A percentile compares a stretch with the other conserved stretches of the same genome.
phyloP scores from a whole-genome alignment of 306 rosid genomes.

The Clitoria ternatea region DNA sequence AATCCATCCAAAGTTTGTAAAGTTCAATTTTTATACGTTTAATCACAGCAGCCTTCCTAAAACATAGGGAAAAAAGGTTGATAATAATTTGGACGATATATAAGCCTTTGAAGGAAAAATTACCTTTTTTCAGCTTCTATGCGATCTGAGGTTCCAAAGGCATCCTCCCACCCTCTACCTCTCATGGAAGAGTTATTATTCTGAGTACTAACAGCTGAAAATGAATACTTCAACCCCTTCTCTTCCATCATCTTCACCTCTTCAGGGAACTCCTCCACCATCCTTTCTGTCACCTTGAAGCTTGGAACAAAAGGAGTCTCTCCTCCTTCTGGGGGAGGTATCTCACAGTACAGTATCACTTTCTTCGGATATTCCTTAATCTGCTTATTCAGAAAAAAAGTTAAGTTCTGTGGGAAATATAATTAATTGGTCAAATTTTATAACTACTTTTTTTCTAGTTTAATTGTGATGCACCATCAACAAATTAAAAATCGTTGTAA shows the following conservation, averaged over 20 bases:
- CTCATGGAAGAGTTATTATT: slow-evolving; percentile 62
- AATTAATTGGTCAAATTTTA: slow-evolving; percentile 2
- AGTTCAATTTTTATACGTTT: too few relatives aligned
- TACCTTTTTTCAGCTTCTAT: slow-evolving; percentile 64
- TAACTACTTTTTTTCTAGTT: not conserved
- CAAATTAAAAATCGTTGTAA: too few relatives aligned
- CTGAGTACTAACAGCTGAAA: slow-evolving; percentile 51
- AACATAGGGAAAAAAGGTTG: too few relatives aligned
- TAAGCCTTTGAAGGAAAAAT: not conserved
- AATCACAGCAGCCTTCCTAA: too few relatives aligned
- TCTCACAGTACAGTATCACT: slow-evolving; percentile 65
- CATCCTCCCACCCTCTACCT: slow-evolving; percentile 85
- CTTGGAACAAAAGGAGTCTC: slow-evolving; percentile 84
- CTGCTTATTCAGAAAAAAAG: slow-evolving; percentile 22
- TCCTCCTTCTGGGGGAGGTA: slow-evolving; percentile 87
- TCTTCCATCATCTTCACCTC: slow-evolving; percentile 54
- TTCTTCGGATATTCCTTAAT: slow-evolving; percentile 61
- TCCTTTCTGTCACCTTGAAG: slow-evolving; percentile 60
- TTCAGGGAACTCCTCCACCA: slow-evolving; percentile 71
- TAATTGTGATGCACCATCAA: too few relatives aligned
- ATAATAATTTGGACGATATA: too few relatives aligned
- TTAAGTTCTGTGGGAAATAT: not conserved
- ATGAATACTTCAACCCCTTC: slow-evolving; percentile 60
- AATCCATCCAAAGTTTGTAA: too few relatives aligned
- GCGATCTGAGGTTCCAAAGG: slow-evolving; percentile 62